Percentiles rank a stretch among this genome's conserved stretches.
phyloP scores from a whole-genome alignment of 768 basidiomycete genomes.

The Gloeophyllum trabeum region DNA sequence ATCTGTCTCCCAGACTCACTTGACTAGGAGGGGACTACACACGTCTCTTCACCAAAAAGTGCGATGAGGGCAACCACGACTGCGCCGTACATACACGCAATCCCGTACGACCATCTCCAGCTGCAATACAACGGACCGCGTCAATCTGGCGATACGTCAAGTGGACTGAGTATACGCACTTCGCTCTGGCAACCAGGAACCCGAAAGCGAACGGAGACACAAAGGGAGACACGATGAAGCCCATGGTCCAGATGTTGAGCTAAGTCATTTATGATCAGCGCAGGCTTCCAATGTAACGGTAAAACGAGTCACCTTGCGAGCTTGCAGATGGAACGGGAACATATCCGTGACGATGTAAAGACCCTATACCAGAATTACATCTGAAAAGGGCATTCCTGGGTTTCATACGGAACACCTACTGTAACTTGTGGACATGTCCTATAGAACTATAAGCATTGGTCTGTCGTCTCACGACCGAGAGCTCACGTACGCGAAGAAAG shows the following conservation, averaged over 20 bases:
- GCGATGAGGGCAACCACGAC: slow-evolving; percentile 45
- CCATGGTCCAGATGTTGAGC: slow-evolving; percentile 68
- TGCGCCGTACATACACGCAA: slow-evolving; percentile 46
- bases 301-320: slow-evolving; percentile 34
- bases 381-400: not conserved
- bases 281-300: not conserved
- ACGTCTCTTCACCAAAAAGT: slow-evolving; percentile 62
- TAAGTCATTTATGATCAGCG: slow-evolving; percentile 10
- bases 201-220: slow-evolving; percentile 57
- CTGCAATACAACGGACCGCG: too few relatives aligned
- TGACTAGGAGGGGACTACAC: slow-evolving; percentile 9
- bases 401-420: slow-evolving; percentile 11
- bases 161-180: too few relatives aligned
- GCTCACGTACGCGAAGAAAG: slow-evolving; percentile 37
- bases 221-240: slow-evolving; percentile 57
- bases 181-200: slow-evolving; percentile 48
- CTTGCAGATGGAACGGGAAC: slow-evolving; percentile 61
- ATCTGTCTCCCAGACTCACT: not conserved
- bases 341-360: slow-evolving; percentile 52
- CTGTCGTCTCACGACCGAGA: not conserved
- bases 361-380: slow-evolving; percentile 22
- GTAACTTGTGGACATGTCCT: slow-evolving; percentile 54
- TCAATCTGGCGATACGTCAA: too few relatives aligned
- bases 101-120: slow-evolving; percentile 61
- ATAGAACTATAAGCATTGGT: not conserved